Evolutionary conservation across 257 asterid species (phyloP), one percentile per base, ranked within the genome.

Genomic region (Fraxinus quadrangulata): DNA sequence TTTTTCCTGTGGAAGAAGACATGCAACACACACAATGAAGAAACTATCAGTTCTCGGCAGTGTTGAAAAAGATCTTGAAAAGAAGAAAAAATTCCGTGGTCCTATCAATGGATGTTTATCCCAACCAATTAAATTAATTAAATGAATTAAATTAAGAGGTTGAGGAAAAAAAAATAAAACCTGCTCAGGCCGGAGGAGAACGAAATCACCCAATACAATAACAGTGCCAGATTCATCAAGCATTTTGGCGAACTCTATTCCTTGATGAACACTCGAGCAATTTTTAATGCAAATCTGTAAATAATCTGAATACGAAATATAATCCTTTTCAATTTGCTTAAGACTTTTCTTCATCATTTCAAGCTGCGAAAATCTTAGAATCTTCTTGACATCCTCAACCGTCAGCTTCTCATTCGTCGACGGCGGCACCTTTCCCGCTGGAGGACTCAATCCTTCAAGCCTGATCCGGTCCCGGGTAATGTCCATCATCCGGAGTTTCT

Each of bases 141-240:
- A 71, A 23, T 13, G 6, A 12, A 3, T 75, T 42, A 49, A 77
- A 73, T 28, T 4, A 19, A 54, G 19, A 16, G 6, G 3, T 4
- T 10, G 1, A 12, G 39, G 4, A 28, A 77, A 47, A 9, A 13
- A 28, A n/a, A 75, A 75, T 26, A 92, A 84, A 79, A 94, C 98
- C 97, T 89, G 89, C 34, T 88, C 88, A 21, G 96, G 97, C 81
- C 83, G 81, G 87, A 94, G 92, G 77, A 87, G 88, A 8, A 92
- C 97, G 65, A 74, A 76, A 70, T 90, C 87, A 26, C 98, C 98
- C 26, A 94, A 80, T 26, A 94, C 92, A 75, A 92, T 81, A 14
- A 94, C 97, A 30, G 80, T 84, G 67, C 96, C 98, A 0, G 97
- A 94, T 83, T 88, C 86, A 78, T 94, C 98, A 0, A 94, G 92